A percentile compares a stretch with the other conserved stretches of the same genome.
Conservation (phyloP, 148 eudicot species). For the Chenopodium album region DNA sequence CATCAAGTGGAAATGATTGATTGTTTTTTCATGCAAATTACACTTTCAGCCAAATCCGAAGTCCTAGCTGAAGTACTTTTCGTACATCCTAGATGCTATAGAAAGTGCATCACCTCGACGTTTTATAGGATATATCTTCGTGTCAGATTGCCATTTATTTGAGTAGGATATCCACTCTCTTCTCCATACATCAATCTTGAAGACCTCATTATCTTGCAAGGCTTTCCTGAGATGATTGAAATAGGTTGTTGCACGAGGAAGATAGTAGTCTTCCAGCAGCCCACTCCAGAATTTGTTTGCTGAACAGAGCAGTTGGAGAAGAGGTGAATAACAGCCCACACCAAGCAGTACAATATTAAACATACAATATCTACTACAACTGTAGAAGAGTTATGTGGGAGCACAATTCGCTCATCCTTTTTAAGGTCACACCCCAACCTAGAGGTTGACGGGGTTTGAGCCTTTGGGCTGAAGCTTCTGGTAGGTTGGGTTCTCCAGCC, state of each 20-base stretch:
- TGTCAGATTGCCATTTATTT: conserved; percentile 76
- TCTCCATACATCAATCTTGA: conserved; percentile 79
- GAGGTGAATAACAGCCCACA: conserved; percentile 4
- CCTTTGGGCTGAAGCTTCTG: not conserved
- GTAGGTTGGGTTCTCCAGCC: not conserved
- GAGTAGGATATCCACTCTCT: conserved; percentile 83
- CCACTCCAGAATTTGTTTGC: conserved; percentile 99
- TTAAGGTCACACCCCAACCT: not conserved
- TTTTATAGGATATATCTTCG: conserved; percentile 56
- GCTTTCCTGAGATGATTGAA: conserved; percentile 53
- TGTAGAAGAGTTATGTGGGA: not conserved
- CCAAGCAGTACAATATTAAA: not conserved
- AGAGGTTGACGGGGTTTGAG: not conserved
- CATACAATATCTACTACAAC: not conserved
- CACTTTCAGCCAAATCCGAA: not conserved
- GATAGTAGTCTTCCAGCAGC: conserved; percentile 75
- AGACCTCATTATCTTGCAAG: conserved; percentile 47
- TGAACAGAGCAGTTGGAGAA: conserved; percentile 20
- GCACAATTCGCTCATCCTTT: not conserved
- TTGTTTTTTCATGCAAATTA: not conserved
- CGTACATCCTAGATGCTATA: conserved; percentile 49
- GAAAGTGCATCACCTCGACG: conserved; percentile 70
- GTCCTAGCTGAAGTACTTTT: conserved; percentile 50
- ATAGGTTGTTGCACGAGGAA: conserved; percentile 84
- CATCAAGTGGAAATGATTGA: not conserved